Base-by-base conservation (phyloP, 73 alveolate genomes). In the Tetrahymena thermophila region DNA sequence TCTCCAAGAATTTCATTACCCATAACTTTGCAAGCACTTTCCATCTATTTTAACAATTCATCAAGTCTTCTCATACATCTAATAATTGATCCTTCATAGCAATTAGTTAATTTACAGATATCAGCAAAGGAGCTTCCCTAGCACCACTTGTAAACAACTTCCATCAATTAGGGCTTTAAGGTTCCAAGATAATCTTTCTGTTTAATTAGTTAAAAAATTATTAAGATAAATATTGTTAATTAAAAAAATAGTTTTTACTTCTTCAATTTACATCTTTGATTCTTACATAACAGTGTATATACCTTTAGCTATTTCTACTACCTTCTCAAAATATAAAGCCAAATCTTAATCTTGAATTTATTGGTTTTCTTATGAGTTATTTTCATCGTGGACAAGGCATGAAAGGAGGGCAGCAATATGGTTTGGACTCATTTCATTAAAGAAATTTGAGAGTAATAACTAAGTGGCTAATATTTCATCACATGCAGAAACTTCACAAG, bases 401-500 rank as follows among this genome's bases (percentile, higher is more conserved):
- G 98, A 98, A 84, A 98, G 96, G 35, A 97, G 97, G 21, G 99
- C 99, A 19, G 99, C 99, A n/a, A 98, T 98, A 55, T 97, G 98
- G 93, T 96, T 97, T 28, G 99, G 98, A 10, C 97, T 96, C 93
- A 98, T 84, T n/a, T 98, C 97, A 57, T 98, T 95, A 85, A 99
- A 98, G 84, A 97, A 95, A 23, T 99, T 99, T 94, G 98, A 94
- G 95, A 99, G 97, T 43, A 99, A 96, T 93, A 98, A 95, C 95
- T 99, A 99, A 35, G 99, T 98, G 31, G 98, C 97, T 93, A 99
- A 89, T 43, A 99, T 94, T 94, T 99, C 99, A 94, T 99, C 99
- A 56, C 99, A 97, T 1, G 99, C 99, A 31, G 99, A 98, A 55
- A 99, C 97, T 95, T 98, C 99, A 94, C 99, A 99, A 11, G 99